phyloP scores from a whole-genome alignment of 1,284 basidiomycete genomes.

The Irpex rosettiformis region DNA sequence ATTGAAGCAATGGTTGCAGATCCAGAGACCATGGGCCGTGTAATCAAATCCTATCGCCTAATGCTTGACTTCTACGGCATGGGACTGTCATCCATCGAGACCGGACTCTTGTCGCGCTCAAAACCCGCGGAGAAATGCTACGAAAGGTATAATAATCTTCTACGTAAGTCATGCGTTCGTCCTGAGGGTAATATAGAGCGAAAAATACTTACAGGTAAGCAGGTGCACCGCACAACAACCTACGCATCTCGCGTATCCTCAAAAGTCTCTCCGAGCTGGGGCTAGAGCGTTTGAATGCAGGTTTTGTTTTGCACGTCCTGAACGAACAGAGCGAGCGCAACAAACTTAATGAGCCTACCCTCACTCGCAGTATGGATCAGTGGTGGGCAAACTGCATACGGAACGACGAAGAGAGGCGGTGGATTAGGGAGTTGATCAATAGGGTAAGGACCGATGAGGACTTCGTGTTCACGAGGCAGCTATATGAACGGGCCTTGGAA shows the following conservation, averaged over 20 bases:
- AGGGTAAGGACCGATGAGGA: slow-evolving; percentile 41
- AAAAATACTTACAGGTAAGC: not conserved
- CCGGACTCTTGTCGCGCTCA: slow-evolving; percentile 49
- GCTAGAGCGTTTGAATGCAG: slow-evolving; percentile 57
- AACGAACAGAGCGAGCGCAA: slow-evolving; percentile 63
- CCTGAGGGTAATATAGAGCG: not conserved
- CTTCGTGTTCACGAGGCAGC: slow-evolving; percentile 51
- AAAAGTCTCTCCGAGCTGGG: slow-evolving; percentile 72
- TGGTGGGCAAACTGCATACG: slow-evolving; percentile 79
- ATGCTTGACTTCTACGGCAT: slow-evolving; percentile 79
- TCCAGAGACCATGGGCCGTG: slow-evolving; percentile 43
- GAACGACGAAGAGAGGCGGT: slow-evolving; percentile 52
- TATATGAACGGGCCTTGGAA: slow-evolving; percentile 48
- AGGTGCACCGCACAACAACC: slow-evolving; percentile 71
- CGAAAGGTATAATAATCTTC: slow-evolving; percentile 59
- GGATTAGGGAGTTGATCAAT: slow-evolving; percentile 46
- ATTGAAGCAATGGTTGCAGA: slow-evolving; percentile 56
- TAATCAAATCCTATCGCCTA: slow-evolving; percentile 60
- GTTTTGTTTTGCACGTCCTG: slow-evolving; percentile 67
- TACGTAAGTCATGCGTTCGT: slow-evolving; percentile 43
- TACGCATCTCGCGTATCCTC: slow-evolving; percentile 74
- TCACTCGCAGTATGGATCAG: slow-evolving; percentile 64
- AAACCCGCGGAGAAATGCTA: slow-evolving; percentile 38
- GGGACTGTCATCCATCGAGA: slow-evolving; percentile 50
- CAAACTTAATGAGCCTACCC: slow-evolving; percentile 43